Evolutionary conservation across 257 asterid species (phyloP).

Genomic region (Nemophila menziesii): DNA sequence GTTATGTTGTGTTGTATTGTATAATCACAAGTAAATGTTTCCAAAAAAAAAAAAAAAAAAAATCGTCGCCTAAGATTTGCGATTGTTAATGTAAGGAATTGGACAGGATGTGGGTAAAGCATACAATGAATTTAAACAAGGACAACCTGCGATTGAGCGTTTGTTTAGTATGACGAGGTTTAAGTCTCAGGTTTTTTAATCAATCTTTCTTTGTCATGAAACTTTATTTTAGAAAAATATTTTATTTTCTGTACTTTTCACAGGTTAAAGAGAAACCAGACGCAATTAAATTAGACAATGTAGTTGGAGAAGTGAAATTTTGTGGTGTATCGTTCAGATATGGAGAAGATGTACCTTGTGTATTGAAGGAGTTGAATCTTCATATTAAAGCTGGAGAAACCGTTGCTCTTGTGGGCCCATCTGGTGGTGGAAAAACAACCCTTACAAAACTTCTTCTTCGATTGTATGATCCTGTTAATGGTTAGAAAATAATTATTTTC

Average conservation of each 20-base stretch:
- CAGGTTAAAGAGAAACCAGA: slow-evolving; percentile 63
- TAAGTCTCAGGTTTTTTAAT: slow-evolving; percentile 35
- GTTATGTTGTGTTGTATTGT: slow-evolving; percentile 1
- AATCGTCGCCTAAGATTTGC: slow-evolving; percentile 23
- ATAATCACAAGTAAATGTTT: too few species aligned
- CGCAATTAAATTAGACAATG: slow-evolving; percentile 43
- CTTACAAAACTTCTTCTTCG: slow-evolving; percentile 90
- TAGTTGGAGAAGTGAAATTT: slow-evolving; percentile 57
- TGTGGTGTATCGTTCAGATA: slow-evolving; percentile 59
- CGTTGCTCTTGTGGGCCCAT: slow-evolving; percentile 89
- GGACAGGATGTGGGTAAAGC: slow-evolving; percentile 83
- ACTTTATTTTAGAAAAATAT: background rate
- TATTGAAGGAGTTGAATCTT: slow-evolving; percentile 46
- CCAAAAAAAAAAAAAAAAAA: too few species aligned
- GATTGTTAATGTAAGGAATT: slow-evolving; percentile 29
- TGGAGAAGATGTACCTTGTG: slow-evolving; percentile 35
- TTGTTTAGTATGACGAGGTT: slow-evolving; percentile 53
- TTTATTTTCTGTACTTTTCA: background rate
- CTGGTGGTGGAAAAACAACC: slow-evolving; percentile 96
- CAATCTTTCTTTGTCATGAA: background rate
- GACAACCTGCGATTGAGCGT: slow-evolving; percentile 94
- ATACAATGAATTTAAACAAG: slow-evolving; percentile 87
- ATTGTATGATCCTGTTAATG: slow-evolving; percentile 66
- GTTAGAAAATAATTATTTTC: slow-evolving; percentile 20
- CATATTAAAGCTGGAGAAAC: slow-evolving; percentile 79